Evolutionary conservation across 371 early-diverging fungal genomes (phyloP), one percentile per base, ranked within the genome.

Genomic region (Rhizopus stolonifer): DNA sequence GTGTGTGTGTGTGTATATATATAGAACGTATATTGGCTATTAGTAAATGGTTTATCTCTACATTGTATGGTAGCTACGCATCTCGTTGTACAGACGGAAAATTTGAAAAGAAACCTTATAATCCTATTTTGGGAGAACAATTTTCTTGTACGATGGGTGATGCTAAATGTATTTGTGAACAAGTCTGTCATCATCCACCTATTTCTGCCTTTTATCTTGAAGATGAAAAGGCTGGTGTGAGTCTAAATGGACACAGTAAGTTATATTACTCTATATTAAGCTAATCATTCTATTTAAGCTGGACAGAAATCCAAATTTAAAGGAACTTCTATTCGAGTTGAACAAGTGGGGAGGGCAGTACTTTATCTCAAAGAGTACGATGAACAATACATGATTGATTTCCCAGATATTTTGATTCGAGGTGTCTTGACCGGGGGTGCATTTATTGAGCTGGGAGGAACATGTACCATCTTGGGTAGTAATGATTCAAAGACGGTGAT

Each of bases 121-220:
- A 91, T 38, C 92, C 92, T 13, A 88, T 91, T 29, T 74, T 91
- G 14, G 98, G 97, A 32, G 99, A 98, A 71, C 84, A 89, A 24
- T 96, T 95, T 73, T 57, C 53, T 45, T 76, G 72, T 60, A 54
- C 38, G 21, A 60, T 68, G 57, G 76, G 72, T 1, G 62, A 68
- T 38, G 56, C 66, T 18, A 61, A 70, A 21, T 72, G 72, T 54
- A 43, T 70, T 24, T 72, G 91, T 56, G 91, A 90, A 54, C 88
- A 88, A 60, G 92, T 95, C 14, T 92, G 93, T 26, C 99, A 98
- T 69, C 97, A 96, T 67, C 99, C 99, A n/a, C 99, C 99, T 10
- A 84, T 83, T 52, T 80, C 82, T 47, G 83, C 81, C 1, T 81
- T 89, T 61, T 87, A 85, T 50, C 65, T 90, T 31, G 89, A 87